Evolutionary conservation across 306 rosid genomes (phyloP).

Genomic region (Begonia loranthoides): DNA sequence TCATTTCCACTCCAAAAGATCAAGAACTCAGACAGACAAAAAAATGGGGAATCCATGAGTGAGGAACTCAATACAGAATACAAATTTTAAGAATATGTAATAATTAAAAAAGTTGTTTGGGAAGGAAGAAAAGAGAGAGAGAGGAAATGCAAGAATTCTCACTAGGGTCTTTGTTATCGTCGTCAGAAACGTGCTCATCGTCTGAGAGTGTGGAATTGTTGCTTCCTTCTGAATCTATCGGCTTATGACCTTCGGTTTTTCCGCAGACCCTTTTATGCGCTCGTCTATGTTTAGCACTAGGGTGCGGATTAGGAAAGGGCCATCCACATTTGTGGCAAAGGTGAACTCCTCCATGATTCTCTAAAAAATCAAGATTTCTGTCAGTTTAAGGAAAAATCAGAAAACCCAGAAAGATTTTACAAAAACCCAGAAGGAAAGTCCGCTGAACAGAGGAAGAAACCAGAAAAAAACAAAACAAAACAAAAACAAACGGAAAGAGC

Average conservation of each 20-base stretch:
- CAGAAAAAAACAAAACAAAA: neutral
- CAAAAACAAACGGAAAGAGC: neutral
- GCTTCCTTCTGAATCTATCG: conserved; percentile 21
- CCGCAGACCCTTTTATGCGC: conserved; percentile 88
- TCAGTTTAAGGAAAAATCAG: neutral
- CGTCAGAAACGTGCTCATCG: conserved; percentile 38
- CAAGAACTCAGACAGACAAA: no score
- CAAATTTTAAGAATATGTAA: no score
- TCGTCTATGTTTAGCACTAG: conserved; percentile 58
- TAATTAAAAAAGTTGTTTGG: no score
- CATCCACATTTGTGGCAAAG: conserved; percentile 60
- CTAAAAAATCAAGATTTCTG: conserved; percentile 15
- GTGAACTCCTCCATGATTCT: conserved; percentile 22
- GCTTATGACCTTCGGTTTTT: conserved; percentile 48
- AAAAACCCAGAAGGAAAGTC: neutral
- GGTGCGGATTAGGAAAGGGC: conserved; percentile 55
- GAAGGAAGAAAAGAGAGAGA: no score
- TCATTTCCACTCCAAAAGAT: no score
- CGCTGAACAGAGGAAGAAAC: neutral
- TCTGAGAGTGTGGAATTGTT: conserved; percentile 34
- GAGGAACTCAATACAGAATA: no score
- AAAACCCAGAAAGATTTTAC: neutral
- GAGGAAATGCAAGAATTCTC: conserved; percentile 3
- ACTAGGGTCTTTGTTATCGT: conserved; percentile 37
- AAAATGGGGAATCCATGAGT: no score